Conservation (phyloP, 106 monocot species). For the Posidonia australis region DNA sequence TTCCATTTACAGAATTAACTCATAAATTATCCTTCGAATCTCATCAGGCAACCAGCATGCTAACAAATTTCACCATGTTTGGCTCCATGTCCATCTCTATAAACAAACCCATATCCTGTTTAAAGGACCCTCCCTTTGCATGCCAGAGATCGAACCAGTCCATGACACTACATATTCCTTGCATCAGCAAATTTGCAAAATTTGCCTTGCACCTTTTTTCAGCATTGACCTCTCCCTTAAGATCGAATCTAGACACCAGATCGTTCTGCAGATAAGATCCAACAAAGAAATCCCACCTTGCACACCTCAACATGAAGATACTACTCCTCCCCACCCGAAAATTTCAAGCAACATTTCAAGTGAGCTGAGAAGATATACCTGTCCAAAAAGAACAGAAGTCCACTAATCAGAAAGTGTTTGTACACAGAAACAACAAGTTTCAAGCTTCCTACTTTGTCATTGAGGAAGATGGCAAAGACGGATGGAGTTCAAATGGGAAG, state of each 20-base stretch:
- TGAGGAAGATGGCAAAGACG: conserved; percentile 16
- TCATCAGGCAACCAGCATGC: conserved; percentile 36
- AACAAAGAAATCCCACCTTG: conserved; percentile 27
- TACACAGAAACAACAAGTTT: conserved; percentile 22
- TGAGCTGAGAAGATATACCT: conserved; percentile 42
- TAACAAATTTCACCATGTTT: conserved; percentile 44
- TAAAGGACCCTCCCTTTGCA: conserved; percentile 41
- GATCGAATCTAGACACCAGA: conserved; percentile 31
- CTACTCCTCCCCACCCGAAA: conserved; percentile 29
- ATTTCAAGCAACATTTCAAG: conserved; percentile 36
- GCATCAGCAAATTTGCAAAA: conserved; percentile 21
- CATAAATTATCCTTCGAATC: conserved; percentile 39
- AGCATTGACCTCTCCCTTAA: no score
- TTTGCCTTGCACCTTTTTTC: conserved; percentile 15
- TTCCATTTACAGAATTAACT: conserved; percentile 26
- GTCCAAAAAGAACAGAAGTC: conserved; percentile 15
- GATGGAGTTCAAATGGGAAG: conserved; percentile 39
- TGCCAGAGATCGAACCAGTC: conserved; percentile 65
- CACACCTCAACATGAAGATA: conserved; percentile 25
- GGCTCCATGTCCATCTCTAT: conserved; percentile 43
- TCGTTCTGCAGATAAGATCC: conserved; percentile 38
- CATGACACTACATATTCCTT: conserved; percentile 56
- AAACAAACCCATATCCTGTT: conserved; percentile 34
- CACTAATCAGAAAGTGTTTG: conserved; percentile 14
- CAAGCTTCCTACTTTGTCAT: not conserved